phyloP scores from a whole-genome alignment of 116 monocot genomes.

The Phalaenopsis hybrid region DNA sequence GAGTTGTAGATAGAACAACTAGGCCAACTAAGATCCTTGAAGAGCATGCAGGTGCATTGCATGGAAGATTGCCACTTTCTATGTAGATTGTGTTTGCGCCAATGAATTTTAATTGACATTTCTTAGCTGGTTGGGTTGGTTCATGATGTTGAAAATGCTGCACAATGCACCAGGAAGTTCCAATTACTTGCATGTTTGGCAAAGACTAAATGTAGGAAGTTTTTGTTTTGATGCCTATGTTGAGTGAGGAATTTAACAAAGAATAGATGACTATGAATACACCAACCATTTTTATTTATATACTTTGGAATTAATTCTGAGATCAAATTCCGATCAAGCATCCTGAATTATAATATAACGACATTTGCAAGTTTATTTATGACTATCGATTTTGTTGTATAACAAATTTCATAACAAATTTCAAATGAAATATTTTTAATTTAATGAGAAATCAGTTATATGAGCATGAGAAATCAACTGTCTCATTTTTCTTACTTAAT shows the following conservation, averaged over 20 bases:
- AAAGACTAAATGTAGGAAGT: not conserved
- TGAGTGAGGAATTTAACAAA: not conserved
- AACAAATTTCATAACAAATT: no score
- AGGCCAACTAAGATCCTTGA: no score
- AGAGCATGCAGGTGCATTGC: no score
- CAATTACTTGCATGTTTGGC: no score
- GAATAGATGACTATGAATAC: not conserved
- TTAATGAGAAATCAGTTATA: not conserved
- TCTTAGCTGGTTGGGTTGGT: no score
- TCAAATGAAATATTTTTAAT: not conserved
- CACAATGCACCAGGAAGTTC: not conserved
- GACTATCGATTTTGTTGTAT: not conserved
- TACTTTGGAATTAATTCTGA: not conserved
- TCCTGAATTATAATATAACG: no score
- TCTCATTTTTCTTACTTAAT: not conserved
- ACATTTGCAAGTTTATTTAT: no score
- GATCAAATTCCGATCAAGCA: not conserved
- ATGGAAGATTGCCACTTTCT: no score
- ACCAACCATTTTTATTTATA: not conserved
- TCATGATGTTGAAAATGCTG: not conserved
- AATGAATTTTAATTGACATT: no score
- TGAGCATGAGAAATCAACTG: not conserved
- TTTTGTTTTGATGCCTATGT: not conserved
- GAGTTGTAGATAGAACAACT: no score
- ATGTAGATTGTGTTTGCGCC: no score